Evolutionary conservation across 495 filamentous ascomycete genomes (phyloP), one percentile per base, ranked within the genome.

Genomic region (Aspergillus conjunctus): DNA sequence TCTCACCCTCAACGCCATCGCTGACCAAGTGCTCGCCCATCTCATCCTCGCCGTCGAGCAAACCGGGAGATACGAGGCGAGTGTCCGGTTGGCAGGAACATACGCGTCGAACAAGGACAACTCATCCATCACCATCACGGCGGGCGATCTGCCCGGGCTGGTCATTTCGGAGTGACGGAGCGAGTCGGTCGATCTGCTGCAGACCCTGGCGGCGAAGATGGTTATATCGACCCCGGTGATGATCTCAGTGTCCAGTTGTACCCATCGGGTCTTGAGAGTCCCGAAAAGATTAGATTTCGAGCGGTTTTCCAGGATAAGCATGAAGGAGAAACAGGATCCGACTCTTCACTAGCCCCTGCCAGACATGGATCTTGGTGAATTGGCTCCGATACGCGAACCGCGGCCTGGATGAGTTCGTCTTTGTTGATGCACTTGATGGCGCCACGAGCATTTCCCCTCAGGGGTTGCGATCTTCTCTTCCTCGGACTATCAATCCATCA

Each of bases 351-450:
- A 41, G 44, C 4, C 53, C 52, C 12, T 73, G 70, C 22, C 58
- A 61, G 33, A 67, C 63, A 5, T 75, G 70, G 72, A 51, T 54
- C 7, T 34, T 49, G 3, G 54, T 70, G 15, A 75, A 77, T 60
- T 54, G 62, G 8, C 32, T 62, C 2, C 56, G 67, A 9, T 79
- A 75, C 60, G 73, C 69, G 2, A 66, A 66, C 51, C 51, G 73
- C n/a, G 71, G 68, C 8, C 26, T 76, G 6, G 73, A 77, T 63
- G 73, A 79, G 15, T 75, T 77, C 63, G 64, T 73, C 11, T 70
- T 79, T 44, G n/a, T n/a, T n/a, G n/a, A n/a, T n/a, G n/a, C n/a
- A n/a, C n/a, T n/a, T n/a, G n/a, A n/a, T n/a, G n/a, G n/a, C n/a
- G n/a, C n/a, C n/a, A n/a, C n/a, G n/a, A n/a, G n/a, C n/a, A n/a